Conservation (phyloP, 2,329 filamentous ascomycete species). For the Chrysosporium queenslandicum region DNA sequence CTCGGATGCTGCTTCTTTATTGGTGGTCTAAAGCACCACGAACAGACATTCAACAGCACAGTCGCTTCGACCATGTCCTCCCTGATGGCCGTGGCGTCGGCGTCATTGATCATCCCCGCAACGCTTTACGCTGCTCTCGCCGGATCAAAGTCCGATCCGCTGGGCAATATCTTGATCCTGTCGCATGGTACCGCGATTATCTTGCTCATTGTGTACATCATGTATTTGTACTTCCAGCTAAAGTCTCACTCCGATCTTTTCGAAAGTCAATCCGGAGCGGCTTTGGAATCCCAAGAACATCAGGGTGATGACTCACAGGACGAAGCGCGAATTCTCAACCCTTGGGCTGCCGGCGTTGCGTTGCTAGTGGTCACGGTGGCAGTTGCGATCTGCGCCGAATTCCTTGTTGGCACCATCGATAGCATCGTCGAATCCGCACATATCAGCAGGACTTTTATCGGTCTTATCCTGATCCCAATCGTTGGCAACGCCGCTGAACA, state of each 20-base stretch:
- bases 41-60: slow-evolving; percentile 51
- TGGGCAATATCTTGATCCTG: slow-evolving; percentile 53
- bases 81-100: slow-evolving; percentile 64
- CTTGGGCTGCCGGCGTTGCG: slow-evolving; percentile 54
- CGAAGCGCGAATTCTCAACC: slow-evolving; percentile 48
- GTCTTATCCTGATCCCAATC: slow-evolving; percentile 67
- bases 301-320: slow-evolving; percentile 33
- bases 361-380: slow-evolving; percentile 60
- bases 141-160: slow-evolving; percentile 27
- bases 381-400: slow-evolving; percentile 65
- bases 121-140: slow-evolving; percentile 60
- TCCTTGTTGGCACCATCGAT: slow-evolving; percentile 67
- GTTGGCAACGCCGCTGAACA: slow-evolving; percentile 74
- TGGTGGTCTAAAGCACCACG: slow-evolving; percentile 58
- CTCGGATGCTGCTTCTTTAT: slow-evolving; percentile 72
- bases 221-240: slow-evolving; percentile 71
- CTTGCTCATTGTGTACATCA: slow-evolving; percentile 60
- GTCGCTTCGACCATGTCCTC: slow-evolving; percentile 50
- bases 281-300: slow-evolving; percentile 30
- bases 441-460: slow-evolving; percentile 73
- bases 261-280: slow-evolving; percentile 36
- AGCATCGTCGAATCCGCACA: slow-evolving; percentile 57
- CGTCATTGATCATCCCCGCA: slow-evolving; percentile 68
- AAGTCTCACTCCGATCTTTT: slow-evolving; percentile 65
- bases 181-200: slow-evolving; percentile 70